phyloP scores from a whole-genome alignment of 352 stramenopile species.

The Phytophthora megakarya region DNA sequence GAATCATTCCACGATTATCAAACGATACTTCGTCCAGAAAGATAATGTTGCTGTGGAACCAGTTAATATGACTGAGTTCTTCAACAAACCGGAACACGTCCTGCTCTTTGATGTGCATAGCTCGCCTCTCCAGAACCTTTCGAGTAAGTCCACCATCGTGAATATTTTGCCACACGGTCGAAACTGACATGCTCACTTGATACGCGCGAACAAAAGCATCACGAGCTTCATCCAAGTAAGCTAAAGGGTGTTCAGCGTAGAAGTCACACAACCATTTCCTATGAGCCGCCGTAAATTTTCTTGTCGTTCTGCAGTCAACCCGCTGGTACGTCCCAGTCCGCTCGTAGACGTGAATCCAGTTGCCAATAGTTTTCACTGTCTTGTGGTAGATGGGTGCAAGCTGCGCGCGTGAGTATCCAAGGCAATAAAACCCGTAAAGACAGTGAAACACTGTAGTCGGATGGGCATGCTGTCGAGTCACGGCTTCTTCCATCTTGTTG shows the following conservation, averaged over 20 bases:
- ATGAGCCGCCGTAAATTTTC: not conserved
- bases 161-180: too few relatives aligned
- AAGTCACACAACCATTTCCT: slow-evolving; percentile 15
- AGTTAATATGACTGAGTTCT: slow-evolving; percentile 23
- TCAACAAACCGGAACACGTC: slow-evolving; percentile 34
- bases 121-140: slow-evolving; percentile 33
- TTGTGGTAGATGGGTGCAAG: too few relatives aligned
- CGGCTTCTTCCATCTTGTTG: too few relatives aligned
- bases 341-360: too few relatives aligned
- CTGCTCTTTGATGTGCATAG: slow-evolving; percentile 36
- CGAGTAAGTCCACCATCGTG: slow-evolving; percentile 35
- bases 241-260: slow-evolving; percentile 17
- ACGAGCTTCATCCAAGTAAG: slow-evolving; percentile 34
- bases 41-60: slow-evolving; percentile 18
- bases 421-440: too few relatives aligned
- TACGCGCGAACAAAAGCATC: slow-evolving; percentile 4
- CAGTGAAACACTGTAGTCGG: too few relatives aligned
- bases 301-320: too few relatives aligned
- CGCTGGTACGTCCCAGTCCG: too few relatives aligned
- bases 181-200: slow-evolving; percentile 3
- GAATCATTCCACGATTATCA: too few relatives aligned
- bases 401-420: too few relatives aligned
- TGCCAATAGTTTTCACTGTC: too few relatives aligned
- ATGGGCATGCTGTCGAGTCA: too few relatives aligned
- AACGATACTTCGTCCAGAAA: slow-evolving; percentile 43